Evolutionary conservation across 768 basidiomycete genomes (phyloP).

Genomic region (Pulveroboletus ravenelii): DNA sequence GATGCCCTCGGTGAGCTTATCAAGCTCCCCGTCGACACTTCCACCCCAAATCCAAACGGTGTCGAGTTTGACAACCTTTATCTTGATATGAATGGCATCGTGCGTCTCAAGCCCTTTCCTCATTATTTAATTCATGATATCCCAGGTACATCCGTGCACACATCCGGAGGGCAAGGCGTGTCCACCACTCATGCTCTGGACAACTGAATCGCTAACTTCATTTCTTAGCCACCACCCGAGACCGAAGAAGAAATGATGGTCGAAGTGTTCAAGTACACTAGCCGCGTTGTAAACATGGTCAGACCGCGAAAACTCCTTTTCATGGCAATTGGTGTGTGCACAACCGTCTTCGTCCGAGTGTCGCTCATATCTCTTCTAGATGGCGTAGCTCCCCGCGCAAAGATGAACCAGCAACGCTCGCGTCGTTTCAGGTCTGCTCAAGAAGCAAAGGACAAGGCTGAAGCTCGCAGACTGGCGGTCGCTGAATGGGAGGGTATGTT

Average conservation of each 20-base stretch:
- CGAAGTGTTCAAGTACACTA: constrained; percentile 94
- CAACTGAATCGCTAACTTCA: not conserved
- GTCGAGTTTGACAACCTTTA: constrained; percentile 95
- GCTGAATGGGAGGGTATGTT: constrained; percentile 76
- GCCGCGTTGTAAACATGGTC: constrained; percentile 95
- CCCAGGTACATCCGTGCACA: constrained; percentile 94
- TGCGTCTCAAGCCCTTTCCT: constrained; percentile 32
- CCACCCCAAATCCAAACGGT: constrained; percentile 87
- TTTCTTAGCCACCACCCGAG: constrained; percentile 79
- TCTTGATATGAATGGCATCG: constrained; percentile 99
- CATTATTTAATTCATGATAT: not conserved
- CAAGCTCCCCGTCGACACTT: constrained; percentile 74
- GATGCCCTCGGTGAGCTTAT: constrained; percentile 64
- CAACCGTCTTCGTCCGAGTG: not conserved
- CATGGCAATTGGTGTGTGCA: constrained; percentile 88
- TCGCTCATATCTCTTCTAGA: constrained; percentile 44
- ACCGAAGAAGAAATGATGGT: constrained; percentile 99
- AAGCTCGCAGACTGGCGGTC: constrained; percentile 77
- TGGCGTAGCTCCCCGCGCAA: constrained; percentile 95
- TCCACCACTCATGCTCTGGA: not conserved
- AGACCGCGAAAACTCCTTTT: constrained; percentile 91
- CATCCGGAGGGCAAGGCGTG: constrained; percentile 93
- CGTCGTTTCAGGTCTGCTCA: constrained; percentile 93
- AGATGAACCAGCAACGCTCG: constrained; percentile 99
- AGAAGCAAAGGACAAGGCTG: constrained; percentile 92